Evolutionary conservation across 495 filamentous ascomycete species (phyloP), one percentile per base, ranked within the genome.

Genomic region (Talaromyces proteolyticus): DNA sequence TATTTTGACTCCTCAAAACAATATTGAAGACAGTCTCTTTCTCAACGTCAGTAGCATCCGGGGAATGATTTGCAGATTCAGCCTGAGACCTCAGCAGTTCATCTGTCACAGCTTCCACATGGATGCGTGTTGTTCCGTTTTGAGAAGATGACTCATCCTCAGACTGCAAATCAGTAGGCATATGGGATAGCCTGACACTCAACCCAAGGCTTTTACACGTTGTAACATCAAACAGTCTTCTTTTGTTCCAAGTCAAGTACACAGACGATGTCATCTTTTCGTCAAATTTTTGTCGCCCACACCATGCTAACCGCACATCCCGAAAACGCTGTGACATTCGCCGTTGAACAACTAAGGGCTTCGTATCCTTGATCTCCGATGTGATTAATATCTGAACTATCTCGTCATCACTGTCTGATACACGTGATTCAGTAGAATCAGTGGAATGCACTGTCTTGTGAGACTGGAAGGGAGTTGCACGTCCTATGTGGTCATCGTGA

Each of bases 161-260:
- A 36, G 67, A 60, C 10, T 66, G 65, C 22, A 60, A 63, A 42
- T 72, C 57, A 4, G 61, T 46, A 44, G 40, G 18, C 22, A 12
- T 34, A 14, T 8, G 34, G 12, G 53, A 69, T 52, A 53, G 47
- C 74, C 71, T 3, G 77, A 61, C 12, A 57, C 71, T 24, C 83
- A 76, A 23, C 75, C 86, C 47, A 87, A 73, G 47, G 24, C 84
- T 84, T 43, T 72, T 78, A 53, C 87, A 86, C 5, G 84, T 91
- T 20, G 85, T 87, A 24, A 82, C 72, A 50, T 87, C 80, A 56
- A 82, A 94, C 2, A 95, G 59, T 51, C 82, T 79, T 42, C 80
- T 81, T 6, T 81, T 79, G 45, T 81, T 85, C 86, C 89, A 95
- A 2, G 87, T 92, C 14, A 96, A 64, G 55, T 89, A 87, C 7